phyloP scores from a whole-genome alignment of 176 grass and related monocot species.

The Panicum miliaceum region DNA sequence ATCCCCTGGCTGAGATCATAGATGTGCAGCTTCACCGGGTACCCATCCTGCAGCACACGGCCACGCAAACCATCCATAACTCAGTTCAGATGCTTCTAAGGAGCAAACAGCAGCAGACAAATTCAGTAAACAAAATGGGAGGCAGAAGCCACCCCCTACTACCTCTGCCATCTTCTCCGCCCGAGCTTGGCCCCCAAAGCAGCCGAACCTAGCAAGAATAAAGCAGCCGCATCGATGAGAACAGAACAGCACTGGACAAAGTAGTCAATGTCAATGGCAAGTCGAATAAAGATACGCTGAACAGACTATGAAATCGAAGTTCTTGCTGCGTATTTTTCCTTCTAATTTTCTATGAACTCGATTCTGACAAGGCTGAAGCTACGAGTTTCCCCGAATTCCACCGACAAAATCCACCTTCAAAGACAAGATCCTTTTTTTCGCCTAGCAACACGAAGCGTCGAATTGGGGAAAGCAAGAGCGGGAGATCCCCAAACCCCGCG shows the following conservation, averaged over 20 bases:
- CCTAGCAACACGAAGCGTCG: not conserved
- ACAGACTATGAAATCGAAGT: not conserved
- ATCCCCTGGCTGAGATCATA: conserved; percentile 91
- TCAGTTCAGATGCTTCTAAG: not conserved
- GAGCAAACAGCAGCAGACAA: not conserved
- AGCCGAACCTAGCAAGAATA: conserved; percentile 53
- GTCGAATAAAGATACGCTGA: not conserved
- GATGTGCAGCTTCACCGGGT: conserved; percentile 81
- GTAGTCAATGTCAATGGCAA: not conserved
- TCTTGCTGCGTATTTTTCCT: not conserved
- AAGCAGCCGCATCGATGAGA: conserved; percentile 17
- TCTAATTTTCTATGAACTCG: not conserved
- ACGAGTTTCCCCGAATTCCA: not conserved
- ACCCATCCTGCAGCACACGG: conserved; percentile 69
- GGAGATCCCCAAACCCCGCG: not conserved
- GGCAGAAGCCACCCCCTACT: conserved; percentile 24
- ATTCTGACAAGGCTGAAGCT: not conserved
- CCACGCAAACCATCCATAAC: conserved; percentile 2
- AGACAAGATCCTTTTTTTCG: not conserved
- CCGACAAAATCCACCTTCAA: not conserved
- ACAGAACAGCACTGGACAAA: not conserved
- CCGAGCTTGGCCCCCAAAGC: conserved; percentile 55
- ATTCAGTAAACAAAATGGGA: not conserved
- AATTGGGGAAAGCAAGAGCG: not conserved
- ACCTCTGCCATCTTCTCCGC: conserved; percentile 72